Percentiles rank a stretch among this genome's conserved stretches.
Conservation (phyloP, 208 protist species). For the Blastocrithidia nonstop region DNA sequence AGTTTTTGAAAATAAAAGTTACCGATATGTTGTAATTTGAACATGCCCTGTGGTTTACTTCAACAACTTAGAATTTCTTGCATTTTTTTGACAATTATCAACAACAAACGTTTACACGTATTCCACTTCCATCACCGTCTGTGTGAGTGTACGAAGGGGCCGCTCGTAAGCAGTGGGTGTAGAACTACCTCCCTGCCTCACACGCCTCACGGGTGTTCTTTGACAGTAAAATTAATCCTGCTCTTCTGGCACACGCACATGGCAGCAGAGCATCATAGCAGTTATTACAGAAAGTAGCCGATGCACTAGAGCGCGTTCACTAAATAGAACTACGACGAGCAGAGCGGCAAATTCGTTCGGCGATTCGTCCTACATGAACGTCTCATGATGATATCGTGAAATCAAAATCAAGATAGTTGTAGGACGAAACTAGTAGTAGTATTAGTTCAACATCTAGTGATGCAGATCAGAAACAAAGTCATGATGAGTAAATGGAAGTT, state of each 20-base stretch:
- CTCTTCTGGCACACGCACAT: slow-evolving; percentile 9
- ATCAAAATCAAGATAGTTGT: slow-evolving; percentile 12
- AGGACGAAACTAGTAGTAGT: too few relatives aligned
- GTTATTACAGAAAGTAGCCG: slow-evolving; percentile 24
- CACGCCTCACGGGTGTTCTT: slow-evolving; percentile 44
- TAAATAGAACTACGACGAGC: slow-evolving; percentile 22
- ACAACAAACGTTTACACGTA: slow-evolving; percentile 48
- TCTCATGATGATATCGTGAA: too few relatives aligned
- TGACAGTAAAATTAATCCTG: slow-evolving; percentile 20
- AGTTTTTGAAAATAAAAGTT: slow-evolving; percentile 55
- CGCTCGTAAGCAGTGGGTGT: slow-evolving; percentile 48
- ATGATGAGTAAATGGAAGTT: slow-evolving; percentile 4
- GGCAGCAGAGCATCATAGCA: slow-evolving; percentile 13
- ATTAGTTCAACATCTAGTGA: too few relatives aligned
- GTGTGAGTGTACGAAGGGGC: slow-evolving; percentile 72
- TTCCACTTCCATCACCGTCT: slow-evolving; percentile 55
- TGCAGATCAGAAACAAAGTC: neutral
- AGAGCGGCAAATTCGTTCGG: slow-evolving; percentile 29
- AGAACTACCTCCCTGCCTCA: slow-evolving; percentile 44
- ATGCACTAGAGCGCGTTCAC: slow-evolving; percentile 23
- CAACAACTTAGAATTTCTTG: slow-evolving; percentile 29
- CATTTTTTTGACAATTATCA: slow-evolving; percentile 49
- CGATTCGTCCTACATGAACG: too few relatives aligned
- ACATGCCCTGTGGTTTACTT: slow-evolving; percentile 17
- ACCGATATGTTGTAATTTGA: slow-evolving; percentile 65